Percentiles rank a stretch among this genome's conserved stretches.
Evolutionary conservation across 2,329 filamentous ascomycete species (phyloP).

Genomic region (Didymella arachidicola): DNA sequence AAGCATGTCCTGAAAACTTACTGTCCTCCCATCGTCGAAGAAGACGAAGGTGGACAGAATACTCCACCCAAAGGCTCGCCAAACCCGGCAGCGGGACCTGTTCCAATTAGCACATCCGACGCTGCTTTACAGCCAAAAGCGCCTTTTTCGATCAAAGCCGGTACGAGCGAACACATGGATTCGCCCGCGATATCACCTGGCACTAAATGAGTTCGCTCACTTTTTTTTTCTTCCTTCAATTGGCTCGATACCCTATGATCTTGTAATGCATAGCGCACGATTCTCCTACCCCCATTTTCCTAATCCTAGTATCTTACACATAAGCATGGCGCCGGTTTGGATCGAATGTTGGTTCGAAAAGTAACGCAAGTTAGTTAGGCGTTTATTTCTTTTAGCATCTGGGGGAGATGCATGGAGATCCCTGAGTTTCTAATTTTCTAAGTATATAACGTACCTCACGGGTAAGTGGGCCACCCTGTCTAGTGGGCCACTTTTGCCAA

Average conservation of each 20-base stretch:
- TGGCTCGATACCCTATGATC: constrained; percentile 21
- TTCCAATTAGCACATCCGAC: not conserved
- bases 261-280: constrained; percentile 20
- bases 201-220: constrained; percentile 6
- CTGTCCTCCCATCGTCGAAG: constrained; percentile 81
- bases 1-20: constrained; percentile 85
- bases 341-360: not conserved
- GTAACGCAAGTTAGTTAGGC: constrained; percentile 1
- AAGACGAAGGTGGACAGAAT: constrained; percentile 61
- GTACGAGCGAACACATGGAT: constrained; percentile 7
- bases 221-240: constrained; percentile 8
- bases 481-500: no score
- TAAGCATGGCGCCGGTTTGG: constrained; percentile 19
- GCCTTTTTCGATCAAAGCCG: constrained; percentile 8
- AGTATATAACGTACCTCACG: no score
- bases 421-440: not conserved
- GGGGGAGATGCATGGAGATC: not conserved
- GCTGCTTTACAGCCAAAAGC: not conserved
- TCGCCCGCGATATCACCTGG: constrained; percentile 22
- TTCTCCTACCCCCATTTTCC: constrained; percentile 6
- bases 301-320: constrained; percentile 8
- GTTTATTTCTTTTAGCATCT: not conserved
- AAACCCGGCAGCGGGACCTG: constrained; percentile 2
- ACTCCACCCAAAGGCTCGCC: constrained; percentile 26
- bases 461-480: no score